phyloP scores from a whole-genome alignment of 192 early-diverging fungal species.

The Coemansia sp. region DNA sequence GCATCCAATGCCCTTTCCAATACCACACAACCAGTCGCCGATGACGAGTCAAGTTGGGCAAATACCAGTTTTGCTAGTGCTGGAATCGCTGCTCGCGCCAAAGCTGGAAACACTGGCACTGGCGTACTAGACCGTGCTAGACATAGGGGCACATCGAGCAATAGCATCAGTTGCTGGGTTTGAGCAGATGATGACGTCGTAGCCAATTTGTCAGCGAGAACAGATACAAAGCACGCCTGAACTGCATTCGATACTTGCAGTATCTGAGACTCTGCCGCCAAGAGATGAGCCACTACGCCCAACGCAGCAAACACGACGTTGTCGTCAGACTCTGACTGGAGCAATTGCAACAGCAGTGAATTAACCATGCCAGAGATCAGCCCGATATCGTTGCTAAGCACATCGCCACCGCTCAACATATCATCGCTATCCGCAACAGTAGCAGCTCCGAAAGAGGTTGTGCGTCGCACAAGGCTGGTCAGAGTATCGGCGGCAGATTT shows the following conservation, averaged over 20 bases:
- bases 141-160: background rate
- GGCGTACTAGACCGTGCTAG: conserved; percentile 1
- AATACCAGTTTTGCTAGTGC: conserved; percentile 14
- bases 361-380: conserved; percentile 10
- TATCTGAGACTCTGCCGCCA: background rate
- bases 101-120: background rate
- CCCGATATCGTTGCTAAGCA: background rate
- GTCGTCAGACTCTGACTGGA: background rate
- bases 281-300: conserved; percentile 8
- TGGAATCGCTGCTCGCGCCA: conserved; percentile 24
- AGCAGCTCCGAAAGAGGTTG: background rate
- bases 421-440: background rate
- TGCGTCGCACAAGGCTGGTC: conserved; percentile 2
- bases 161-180: background rate
- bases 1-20: conserved; percentile 1
- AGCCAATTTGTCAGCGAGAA: background rate
- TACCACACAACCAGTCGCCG: background rate
- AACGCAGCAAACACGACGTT: background rate
- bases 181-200: too few relatives aligned
- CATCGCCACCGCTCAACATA: background rate
- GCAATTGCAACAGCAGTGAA: conserved; percentile 13
- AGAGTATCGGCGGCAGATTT: conserved; percentile 1
- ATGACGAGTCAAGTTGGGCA: background rate
- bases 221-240: background rate
- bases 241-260: conserved; percentile 8